Percentiles rank a stretch among this genome's conserved stretches.
Conservation (phyloP, 2,329 filamentous ascomycete genomes). For the Epichloe brachyelytri region DNA sequence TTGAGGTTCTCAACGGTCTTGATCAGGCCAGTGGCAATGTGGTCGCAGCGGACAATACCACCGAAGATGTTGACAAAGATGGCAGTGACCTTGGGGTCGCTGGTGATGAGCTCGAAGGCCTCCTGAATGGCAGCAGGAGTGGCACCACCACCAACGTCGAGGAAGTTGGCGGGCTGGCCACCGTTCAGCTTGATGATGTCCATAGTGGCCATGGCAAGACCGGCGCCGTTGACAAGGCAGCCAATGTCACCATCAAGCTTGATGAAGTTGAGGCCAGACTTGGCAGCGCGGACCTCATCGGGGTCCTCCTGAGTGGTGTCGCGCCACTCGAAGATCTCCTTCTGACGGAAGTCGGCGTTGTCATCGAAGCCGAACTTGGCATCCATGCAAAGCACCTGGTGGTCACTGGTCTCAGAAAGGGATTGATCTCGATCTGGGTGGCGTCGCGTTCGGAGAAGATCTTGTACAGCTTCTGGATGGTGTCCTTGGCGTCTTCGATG, state of each 20-base stretch:
- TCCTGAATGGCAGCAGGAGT: conserved; percentile 94
- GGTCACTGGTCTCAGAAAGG: conserved; percentile 96
- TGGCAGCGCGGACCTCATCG: conserved; percentile 91
- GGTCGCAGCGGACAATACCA: conserved; percentile 95
- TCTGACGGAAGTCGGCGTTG: conserved; percentile 96
- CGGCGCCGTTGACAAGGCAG: conserved; percentile 97
- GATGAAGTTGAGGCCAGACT: conserved; percentile 98
- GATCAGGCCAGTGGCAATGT: conserved; percentile 92
- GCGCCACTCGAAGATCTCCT: conserved; percentile 89
- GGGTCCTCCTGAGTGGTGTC: conserved; percentile 92
- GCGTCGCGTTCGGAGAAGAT: conserved; percentile 98
- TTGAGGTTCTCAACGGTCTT: conserved; percentile 90
- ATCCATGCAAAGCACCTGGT: conserved; percentile 98
- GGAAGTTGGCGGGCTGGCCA: conserved; percentile 91
- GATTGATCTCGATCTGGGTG: conserved; percentile 99
- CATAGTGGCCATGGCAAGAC: conserved; percentile 99
- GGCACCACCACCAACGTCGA: conserved; percentile 95
- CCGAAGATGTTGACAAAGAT: conserved; percentile 99
- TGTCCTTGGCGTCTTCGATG: conserved; percentile 86
- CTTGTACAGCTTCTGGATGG: conserved; percentile 98
- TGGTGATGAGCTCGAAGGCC: conserved; percentile 97
- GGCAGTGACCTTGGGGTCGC: conserved; percentile 92
- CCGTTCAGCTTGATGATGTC: conserved; percentile 99
- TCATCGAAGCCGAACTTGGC: conserved; percentile 98
- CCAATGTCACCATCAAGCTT: conserved; percentile 99